Evolutionary conservation across 2,329 filamentous ascomycete genomes (phyloP).

Genomic region (Talaromyces sp.): DNA sequence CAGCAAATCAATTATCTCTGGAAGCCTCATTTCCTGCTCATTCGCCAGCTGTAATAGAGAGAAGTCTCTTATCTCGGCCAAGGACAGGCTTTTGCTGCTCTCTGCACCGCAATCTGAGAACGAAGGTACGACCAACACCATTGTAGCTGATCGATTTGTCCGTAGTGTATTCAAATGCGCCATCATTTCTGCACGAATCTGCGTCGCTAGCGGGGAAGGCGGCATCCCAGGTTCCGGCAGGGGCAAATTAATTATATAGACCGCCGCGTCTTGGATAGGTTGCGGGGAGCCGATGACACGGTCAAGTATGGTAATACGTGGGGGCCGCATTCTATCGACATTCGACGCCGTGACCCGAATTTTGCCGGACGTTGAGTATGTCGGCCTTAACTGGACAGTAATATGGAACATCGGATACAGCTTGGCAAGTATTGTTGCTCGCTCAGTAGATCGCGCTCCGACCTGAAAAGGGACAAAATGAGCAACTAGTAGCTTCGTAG

Average conservation of each 20-base stretch:
- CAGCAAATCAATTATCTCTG: slow-evolving; percentile 30
- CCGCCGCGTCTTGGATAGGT: slow-evolving; percentile 30
- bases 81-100: slow-evolving; percentile 21
- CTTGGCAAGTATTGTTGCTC: slow-evolving; percentile 21
- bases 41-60: slow-evolving; percentile 30
- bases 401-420: slow-evolving; percentile 27
- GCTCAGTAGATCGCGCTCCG: slow-evolving; percentile 19
- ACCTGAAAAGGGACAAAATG: slow-evolving; percentile 16
- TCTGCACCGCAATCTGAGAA: slow-evolving; percentile 26
- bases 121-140: slow-evolving; percentile 29
- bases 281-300: slow-evolving; percentile 26
- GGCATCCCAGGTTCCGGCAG: slow-evolving; percentile 18
- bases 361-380: not conserved
- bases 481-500: not conserved
- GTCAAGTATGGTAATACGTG: slow-evolving; percentile 21
- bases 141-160: slow-evolving; percentile 22
- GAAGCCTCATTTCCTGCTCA: slow-evolving; percentile 27
- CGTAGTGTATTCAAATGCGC: slow-evolving; percentile 33
- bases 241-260: slow-evolving; percentile 35
- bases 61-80: slow-evolving; percentile 30
- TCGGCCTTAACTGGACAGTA: slow-evolving; percentile 26
- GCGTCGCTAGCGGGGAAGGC: slow-evolving; percentile 14
- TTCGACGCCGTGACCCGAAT: not conserved
- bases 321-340: slow-evolving; percentile 2
- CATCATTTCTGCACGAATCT: slow-evolving; percentile 28